A percentile compares a stretch with the other conserved stretches of the same genome.
phyloP scores from a whole-genome alignment of 371 early-diverging fungal species.

The Lichtheimia corymbifera region DNA sequence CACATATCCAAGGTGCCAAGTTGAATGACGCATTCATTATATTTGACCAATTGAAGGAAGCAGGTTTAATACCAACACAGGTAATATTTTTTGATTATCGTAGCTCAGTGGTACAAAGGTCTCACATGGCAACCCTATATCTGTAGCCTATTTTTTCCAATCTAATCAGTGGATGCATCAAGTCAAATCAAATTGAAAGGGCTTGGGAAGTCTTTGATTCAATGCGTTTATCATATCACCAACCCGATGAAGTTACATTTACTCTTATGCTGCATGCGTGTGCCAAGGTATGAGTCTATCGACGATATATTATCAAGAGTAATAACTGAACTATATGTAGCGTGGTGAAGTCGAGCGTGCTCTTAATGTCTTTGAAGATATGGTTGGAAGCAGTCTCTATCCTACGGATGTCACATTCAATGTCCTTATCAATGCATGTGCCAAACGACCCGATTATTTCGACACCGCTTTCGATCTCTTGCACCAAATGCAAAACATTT shows the following conservation, averaged over 20 bases:
- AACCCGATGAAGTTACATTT: conserved; percentile 79
- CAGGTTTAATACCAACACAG: conserved; percentile 46
- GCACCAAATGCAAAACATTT: conserved; percentile 75
- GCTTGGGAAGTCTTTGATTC: conserved; percentile 93
- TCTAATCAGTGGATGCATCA: conserved; percentile 84
- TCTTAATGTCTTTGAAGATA: conserved; percentile 82
- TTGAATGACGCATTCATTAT: conserved; percentile 74
- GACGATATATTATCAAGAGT: background rate
- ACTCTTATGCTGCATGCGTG: conserved; percentile 92
- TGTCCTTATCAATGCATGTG: conserved; percentile 85
- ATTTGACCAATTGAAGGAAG: conserved; percentile 71
- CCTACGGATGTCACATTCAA: conserved; percentile 87
- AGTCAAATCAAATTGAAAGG: conserved; percentile 62
- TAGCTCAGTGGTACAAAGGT: no score
- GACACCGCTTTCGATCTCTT: conserved; percentile 78
- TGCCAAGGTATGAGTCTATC: conserved; percentile 53
- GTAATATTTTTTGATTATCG: conserved; percentile 15
- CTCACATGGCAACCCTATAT: no score
- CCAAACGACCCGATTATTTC: conserved; percentile 79
- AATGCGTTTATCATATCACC: conserved; percentile 78
- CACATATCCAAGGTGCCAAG: conserved; percentile 57
- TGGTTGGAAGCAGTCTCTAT: conserved; percentile 64
- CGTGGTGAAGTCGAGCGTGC: conserved; percentile 79
- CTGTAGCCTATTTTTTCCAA: conserved; percentile 69
- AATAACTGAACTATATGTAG: no score